Conservation (phyloP, 306 rosid genomes). For the Lathyrus tuberosus region DNA sequence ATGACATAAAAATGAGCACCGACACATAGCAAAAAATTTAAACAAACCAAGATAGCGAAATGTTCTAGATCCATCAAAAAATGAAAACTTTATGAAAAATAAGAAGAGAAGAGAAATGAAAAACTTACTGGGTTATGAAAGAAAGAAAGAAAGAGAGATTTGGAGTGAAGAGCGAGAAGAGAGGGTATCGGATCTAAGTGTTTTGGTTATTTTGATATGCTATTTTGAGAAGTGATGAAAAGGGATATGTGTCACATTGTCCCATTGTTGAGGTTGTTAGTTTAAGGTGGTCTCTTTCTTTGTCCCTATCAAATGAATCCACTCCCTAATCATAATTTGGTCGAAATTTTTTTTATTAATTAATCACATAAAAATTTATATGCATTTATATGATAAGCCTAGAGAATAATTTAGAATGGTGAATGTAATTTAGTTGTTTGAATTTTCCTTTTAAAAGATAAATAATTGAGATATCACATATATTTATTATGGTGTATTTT, state of each 20-base stretch:
- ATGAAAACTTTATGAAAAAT: slow-evolving; percentile 12
- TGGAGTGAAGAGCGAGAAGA: slow-evolving; percentile 32
- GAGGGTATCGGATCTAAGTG: slow-evolving; percentile 38
- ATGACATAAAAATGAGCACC: slow-evolving; percentile 23
- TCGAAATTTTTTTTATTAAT: neutral
- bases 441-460: too few species aligned
- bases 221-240: slow-evolving; percentile 39
- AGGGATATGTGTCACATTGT: slow-evolving; percentile 40
- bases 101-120: neutral
- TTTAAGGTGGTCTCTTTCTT: slow-evolving; percentile 22
- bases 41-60: slow-evolving; percentile 36
- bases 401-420: too few species aligned
- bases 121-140: slow-evolving; percentile 39
- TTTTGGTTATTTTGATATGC: slow-evolving; percentile 17
- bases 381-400: too few species aligned
- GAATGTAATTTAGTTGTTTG: too few species aligned
- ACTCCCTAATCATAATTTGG: neutral
- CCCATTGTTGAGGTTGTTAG: slow-evolving; percentile 41
- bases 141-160: slow-evolving; percentile 31
- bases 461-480: too few species aligned
- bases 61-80: slow-evolving; percentile 35
- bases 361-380: too few species aligned
- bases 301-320: neutral
- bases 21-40: slow-evolving; percentile 20
- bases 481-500: too few species aligned